Base-by-base conservation (phyloP, 169 alveolate species). In the Cystoisospora suis region DNA sequence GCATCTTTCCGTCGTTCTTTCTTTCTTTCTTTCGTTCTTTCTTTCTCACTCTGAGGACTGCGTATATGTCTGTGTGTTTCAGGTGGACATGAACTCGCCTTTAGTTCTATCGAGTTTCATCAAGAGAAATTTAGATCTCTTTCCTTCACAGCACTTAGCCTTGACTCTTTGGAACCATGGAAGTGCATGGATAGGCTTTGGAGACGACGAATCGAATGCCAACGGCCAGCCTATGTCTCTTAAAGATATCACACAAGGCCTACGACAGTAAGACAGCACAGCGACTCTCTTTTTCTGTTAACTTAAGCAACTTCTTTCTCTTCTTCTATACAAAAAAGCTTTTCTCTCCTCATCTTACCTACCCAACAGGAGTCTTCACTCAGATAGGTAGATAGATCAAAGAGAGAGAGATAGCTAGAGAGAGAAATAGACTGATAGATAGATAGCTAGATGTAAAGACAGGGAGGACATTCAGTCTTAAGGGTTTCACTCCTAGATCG, bases 121-220 rank as follows among this genome's bases (percentile, higher is more conserved):
- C 7, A 59, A 94, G 34, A 85, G 90, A 5, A 38, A 61, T 72
- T 42, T 94, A 34, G 90, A 94, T 40, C 77, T 53, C 38, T 94
- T 94, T 58, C 94, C 95, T 9, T 69, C 96, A 29, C 23, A 85
- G 38, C 93, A 94, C 88, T 72, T 83, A 38, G 96, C 96, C 15
- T 58, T 92, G 40, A 88, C 94, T n/a, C 92, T 94, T 0, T 94
- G 96, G 96, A 92, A 94, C 53, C 96, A 94, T 81, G 96, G 96
- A 0, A 91, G 94, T 38, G 96, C 95, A 42, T 94, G 96, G 96
- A 87, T 90, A 29, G 96, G 96, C 42, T 92, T 94, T 88, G 96
- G 96, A 34, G 95, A 92, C 42, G 96, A 94, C 90, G 94, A 90
- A 69, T 91, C 92, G 86, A 94, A 81, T 90, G 77, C 94, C 12